phyloP scores from a whole-genome alignment of 176 grass and related monocot genomes.

The Oryza meridionalis region DNA sequence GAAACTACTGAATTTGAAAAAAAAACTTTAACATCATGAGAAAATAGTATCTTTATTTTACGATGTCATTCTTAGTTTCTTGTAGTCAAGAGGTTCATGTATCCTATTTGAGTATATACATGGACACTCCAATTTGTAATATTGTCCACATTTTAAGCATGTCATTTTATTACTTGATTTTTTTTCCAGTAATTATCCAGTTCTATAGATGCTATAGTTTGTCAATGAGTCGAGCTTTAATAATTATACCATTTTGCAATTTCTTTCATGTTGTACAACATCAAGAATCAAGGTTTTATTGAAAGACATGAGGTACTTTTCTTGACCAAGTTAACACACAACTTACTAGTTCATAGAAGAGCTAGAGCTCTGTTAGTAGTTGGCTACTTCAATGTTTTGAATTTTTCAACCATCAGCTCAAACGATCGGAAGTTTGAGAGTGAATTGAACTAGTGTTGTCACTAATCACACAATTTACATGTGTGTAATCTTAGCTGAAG shows the following conservation, averaged over 20 bases:
- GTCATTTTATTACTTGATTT: too few species aligned
- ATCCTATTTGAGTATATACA: background rate
- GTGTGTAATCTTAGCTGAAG: constrained; percentile 37
- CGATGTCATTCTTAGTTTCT: background rate
- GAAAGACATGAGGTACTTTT: constrained; percentile 55
- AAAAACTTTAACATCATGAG: too few species aligned
- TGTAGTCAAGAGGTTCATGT: background rate
- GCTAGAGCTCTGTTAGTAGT: too few species aligned
- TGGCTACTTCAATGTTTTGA: too few species aligned
- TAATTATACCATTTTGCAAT: constrained; percentile 38
- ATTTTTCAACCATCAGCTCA: too few species aligned
- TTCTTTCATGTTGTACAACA: constrained; percentile 67
- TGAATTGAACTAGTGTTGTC: constrained; percentile 1
- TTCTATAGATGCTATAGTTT: too few species aligned
- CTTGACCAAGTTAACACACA: background rate
- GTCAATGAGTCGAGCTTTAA: background rate
- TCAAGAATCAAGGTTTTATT: constrained; percentile 74
- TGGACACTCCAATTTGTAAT: background rate
- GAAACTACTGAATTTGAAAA: background rate
- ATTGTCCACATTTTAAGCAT: background rate
- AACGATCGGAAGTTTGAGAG: too few species aligned
- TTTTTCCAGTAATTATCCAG: too few species aligned
- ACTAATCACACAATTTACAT: background rate
- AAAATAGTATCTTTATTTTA: background rate
- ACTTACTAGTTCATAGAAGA: background rate